Conservation (phyloP, 1,139 yeast genomes). For the Yamadazyma trypodendri region DNA sequence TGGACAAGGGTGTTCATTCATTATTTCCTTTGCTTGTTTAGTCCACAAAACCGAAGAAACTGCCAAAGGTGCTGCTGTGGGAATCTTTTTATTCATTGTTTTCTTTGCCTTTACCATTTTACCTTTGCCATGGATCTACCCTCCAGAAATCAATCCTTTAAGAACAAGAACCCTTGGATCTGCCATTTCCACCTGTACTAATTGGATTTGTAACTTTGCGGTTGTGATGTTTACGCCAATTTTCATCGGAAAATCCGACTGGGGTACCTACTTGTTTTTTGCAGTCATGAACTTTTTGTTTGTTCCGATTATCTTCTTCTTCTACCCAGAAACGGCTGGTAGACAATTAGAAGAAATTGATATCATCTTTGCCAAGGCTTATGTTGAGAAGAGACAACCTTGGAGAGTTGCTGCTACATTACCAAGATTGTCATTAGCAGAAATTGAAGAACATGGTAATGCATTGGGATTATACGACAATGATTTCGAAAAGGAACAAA, state of each 20-base stretch:
- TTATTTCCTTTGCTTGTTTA: slow-evolving; percentile 40
- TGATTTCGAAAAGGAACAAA: slow-evolving; percentile 37
- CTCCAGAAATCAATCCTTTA: slow-evolving; percentile 59
- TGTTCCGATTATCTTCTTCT: slow-evolving; percentile 41
- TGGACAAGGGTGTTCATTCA: slow-evolving; percentile 41
- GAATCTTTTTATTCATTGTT: slow-evolving; percentile 48
- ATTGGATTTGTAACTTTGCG: slow-evolving; percentile 43
- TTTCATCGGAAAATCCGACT: slow-evolving; percentile 32
- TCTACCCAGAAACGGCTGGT: slow-evolving; percentile 48
- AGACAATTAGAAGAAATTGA: slow-evolving; percentile 46
- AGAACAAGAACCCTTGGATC: slow-evolving; percentile 55
- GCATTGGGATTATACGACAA: slow-evolving; percentile 45
- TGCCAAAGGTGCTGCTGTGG: slow-evolving; percentile 48
- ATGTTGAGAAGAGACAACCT: slow-evolving; percentile 42
- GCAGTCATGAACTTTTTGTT: slow-evolving; percentile 34
- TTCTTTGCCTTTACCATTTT: slow-evolving; percentile 55
- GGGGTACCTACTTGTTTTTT: slow-evolving; percentile 45
- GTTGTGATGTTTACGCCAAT: slow-evolving; percentile 47
- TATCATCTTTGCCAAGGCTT: slow-evolving; percentile 45
- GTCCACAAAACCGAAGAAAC: slow-evolving; percentile 27
- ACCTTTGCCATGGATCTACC: slow-evolving; percentile 56
- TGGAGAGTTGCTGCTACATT: slow-evolving; percentile 49
- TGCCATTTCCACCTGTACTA: slow-evolving; percentile 47
- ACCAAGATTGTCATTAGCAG: slow-evolving; percentile 42
- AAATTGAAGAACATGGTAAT: slow-evolving; percentile 48